Percentiles rank a stretch among this genome's conserved stretches.
phyloP scores from a whole-genome alignment of 768 basidiomycete genomes.

The Mycena pura region DNA sequence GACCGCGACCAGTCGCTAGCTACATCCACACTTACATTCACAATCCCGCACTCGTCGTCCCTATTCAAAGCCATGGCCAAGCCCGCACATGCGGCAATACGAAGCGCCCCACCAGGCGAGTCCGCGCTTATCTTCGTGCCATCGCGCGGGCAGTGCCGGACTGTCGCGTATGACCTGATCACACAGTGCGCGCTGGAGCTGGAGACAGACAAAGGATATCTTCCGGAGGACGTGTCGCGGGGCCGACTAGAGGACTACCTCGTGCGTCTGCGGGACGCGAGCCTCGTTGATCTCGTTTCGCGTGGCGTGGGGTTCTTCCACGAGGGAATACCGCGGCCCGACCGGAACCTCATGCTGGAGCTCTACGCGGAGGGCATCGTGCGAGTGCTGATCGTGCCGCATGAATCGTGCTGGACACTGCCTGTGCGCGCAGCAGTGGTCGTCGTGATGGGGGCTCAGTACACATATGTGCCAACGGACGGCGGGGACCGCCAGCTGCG shows the following conservation, averaged over 20 bases:
- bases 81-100: conserved; percentile 83
- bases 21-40: conserved; percentile 77
- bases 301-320: conserved; percentile 92
- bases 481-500: conserved; percentile 69
- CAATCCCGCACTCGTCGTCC: conserved; percentile 84
- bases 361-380: conserved; percentile 83
- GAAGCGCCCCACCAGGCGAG: conserved; percentile 47
- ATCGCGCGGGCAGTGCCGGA: conserved; percentile 75
- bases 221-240: conserved; percentile 54
- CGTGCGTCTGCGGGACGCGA: conserved; percentile 62
- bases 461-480: conserved; percentile 56
- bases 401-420: conserved; percentile 88
- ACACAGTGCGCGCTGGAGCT: conserved; percentile 85
- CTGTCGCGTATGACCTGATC: conserved; percentile 82
- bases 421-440: conserved; percentile 84
- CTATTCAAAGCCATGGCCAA: conserved; percentile 93
- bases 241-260: conserved; percentile 67
- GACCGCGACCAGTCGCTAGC: conserved; percentile 84
- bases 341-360: conserved; percentile 77
- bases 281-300: conserved; percentile 73
- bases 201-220: conserved; percentile 72
- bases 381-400: conserved; percentile 80
- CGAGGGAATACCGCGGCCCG: conserved; percentile 67
- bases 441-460: conserved; percentile 93
- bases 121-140: conserved; percentile 87